Conservation (phyloP, 805 yeast species). For the Candida xiaguanensis region DNA sequence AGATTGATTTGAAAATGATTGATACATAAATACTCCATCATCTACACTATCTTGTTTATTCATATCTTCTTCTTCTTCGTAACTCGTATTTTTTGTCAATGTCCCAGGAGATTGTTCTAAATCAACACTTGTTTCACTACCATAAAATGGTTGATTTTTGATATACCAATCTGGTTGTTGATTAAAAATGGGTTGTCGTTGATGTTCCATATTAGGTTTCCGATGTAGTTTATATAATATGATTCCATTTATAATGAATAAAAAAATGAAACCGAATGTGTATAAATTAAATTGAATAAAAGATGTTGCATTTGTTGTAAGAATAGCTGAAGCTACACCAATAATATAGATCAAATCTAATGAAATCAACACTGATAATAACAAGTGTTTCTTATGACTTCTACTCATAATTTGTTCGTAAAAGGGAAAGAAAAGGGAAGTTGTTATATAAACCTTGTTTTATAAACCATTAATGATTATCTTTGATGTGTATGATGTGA, state of each 20-base stretch:
- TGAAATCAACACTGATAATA: background rate
- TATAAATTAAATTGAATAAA: background rate
- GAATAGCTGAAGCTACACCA: background rate
- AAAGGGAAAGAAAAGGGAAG: background rate
- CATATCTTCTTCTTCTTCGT: background rate
- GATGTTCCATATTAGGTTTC: background rate
- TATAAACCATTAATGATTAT: background rate
- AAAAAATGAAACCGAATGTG: background rate
- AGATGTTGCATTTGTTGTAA: background rate
- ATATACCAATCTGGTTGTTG: conserved; percentile 38
- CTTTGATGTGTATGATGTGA: background rate
- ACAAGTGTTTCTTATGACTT: background rate
- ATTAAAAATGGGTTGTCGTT: conserved; percentile 4
- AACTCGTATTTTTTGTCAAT: background rate
- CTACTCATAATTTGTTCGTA: background rate
- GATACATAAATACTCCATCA: background rate
- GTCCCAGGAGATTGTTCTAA: background rate
- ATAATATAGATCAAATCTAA: background rate
- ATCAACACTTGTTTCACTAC: background rate
- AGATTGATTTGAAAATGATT: conserved; percentile 4
- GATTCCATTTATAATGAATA: background rate
- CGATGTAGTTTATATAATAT: background rate
- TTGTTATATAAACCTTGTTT: background rate
- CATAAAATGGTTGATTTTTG: conserved; percentile 13
- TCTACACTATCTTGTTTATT: background rate